phyloP scores from a whole-genome alignment of 106 monocot species.

The Dactylorhiza incarnata region DNA sequence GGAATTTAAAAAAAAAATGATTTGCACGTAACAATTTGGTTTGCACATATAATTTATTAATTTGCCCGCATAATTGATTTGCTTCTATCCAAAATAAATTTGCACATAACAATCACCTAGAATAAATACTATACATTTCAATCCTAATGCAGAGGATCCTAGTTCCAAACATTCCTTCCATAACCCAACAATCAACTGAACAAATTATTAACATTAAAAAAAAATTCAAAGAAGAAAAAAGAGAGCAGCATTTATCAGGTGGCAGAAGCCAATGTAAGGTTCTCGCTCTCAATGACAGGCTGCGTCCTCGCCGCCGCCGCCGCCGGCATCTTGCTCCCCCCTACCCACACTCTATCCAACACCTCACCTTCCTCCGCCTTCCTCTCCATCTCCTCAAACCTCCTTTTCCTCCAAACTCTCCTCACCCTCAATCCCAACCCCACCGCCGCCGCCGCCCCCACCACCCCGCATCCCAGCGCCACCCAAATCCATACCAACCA shows the following conservation, averaged over 20 bases:
- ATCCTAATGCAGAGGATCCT: too few relatives aligned
- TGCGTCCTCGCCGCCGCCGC: slow-evolving; percentile 34
- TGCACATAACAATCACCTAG: too few relatives aligned
- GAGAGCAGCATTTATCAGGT: neutral
- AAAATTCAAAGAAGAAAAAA: too few relatives aligned
- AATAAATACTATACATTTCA: too few relatives aligned
- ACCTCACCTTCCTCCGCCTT: slow-evolving; percentile 26
- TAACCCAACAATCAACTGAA: too few relatives aligned
- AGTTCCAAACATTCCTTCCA: too few relatives aligned
- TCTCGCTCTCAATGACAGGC: slow-evolving; percentile 36
- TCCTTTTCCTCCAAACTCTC: slow-evolving; percentile 16
- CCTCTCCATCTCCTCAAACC: slow-evolving; percentile 26
- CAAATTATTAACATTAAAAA: too few relatives aligned
- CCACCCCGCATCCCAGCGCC: slow-evolving; percentile 3
- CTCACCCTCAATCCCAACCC: neutral
- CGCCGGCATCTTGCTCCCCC: slow-evolving; percentile 34
- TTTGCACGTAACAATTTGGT: too few relatives aligned
- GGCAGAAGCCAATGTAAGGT: neutral
- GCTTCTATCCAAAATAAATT: too few relatives aligned
- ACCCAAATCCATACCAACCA: slow-evolving; percentile 10
- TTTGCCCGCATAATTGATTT: too few relatives aligned
- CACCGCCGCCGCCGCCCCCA: slow-evolving; percentile 13
- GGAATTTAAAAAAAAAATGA: too few relatives aligned
- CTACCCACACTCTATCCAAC: slow-evolving; percentile 21
- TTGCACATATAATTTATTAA: too few relatives aligned